Percentiles rank a stretch among this genome's conserved stretches.
These are phyloP conservation scores for Bolboschoenoplectus hybrid DNA, from an alignment of 202 grass and related monocot genomes.

Conservation along the genomic window DNA sequence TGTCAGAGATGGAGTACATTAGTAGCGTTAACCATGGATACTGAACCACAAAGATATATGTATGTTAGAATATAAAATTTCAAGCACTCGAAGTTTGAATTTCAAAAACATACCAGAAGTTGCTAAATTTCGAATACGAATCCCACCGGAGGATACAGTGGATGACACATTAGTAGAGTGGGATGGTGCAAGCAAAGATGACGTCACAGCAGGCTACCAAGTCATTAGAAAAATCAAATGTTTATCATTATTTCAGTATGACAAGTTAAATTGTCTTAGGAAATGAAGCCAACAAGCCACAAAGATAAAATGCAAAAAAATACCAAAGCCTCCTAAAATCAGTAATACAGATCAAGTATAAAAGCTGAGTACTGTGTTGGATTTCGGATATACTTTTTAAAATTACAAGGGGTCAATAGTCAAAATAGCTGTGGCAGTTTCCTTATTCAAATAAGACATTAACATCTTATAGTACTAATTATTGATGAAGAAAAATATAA, in stretches of 20 bases:
- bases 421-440: not conserved
- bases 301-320: conserved; percentile 30
- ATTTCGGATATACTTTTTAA: not conserved
- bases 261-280: not conserved
- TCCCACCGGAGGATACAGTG: conserved; percentile 52
- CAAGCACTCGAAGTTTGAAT: not conserved
- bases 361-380: not conserved
- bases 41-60: not conserved
- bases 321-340: conserved; percentile 26
- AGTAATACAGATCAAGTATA: conserved; percentile 13
- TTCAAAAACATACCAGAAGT: conserved; percentile 63
- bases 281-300: not conserved
- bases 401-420: conserved; percentile 9
- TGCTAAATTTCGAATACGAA: conserved; percentile 65
- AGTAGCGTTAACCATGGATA: not conserved
- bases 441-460: not conserved
- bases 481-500: conserved; percentile 6
- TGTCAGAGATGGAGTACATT: conserved; percentile 34
- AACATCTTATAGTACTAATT: not conserved
- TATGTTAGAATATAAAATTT: not conserved
- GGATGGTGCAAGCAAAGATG: conserved; percentile 59
- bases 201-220: conserved; percentile 40
- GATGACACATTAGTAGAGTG: conserved; percentile 53
- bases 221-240: not conserved
- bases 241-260: not conserved